Base-by-base conservation (phyloP, 805 yeast genomes). In the Lachancea fermentati region DNA sequence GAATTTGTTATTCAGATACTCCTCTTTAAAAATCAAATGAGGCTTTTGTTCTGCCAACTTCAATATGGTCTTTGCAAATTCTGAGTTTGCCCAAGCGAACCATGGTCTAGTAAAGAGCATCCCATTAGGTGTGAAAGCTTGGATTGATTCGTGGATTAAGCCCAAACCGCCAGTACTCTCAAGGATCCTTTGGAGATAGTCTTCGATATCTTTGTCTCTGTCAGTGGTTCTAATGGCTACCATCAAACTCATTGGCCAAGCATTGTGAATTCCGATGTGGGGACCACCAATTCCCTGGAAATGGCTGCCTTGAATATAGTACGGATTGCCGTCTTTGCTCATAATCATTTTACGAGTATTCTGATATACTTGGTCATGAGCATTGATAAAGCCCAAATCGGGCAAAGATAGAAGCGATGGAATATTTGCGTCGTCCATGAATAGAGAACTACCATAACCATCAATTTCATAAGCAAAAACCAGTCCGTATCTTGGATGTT, bases 1-100 rank as follows among this genome's bases (percentile, higher is more conserved):
- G 16, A 43, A 43, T 28, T 25, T 32, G 19, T 34, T 37, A 8
- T 13, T 26, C 11, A 28, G 24, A 33, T 40, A 59, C 38, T 69
- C 69, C 2, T 67, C 60, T 33, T 72, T 73, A 52, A 85, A 81
- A 11, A 86, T 73, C 48, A 85, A 63, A 52, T 82, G 75, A 0
- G 95, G 95, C 55, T 82, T 84, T 37, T 83, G 66, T 43, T 71
- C 64, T 2, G 91, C 88, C 45, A 87, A 63, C 51, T 85, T 81
- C 34, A 87, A 58, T n/a, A 87, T 80, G 1, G 94, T 81, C 60
- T 85, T 85, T 15, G 88, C 96, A 64, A 87, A 85, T 61, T 88
- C 96, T 1, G 94, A 79, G 57, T 87, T 87, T 50, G 94, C 84
- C 96, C 96, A 87, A 4, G 95, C 82, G 66, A 88, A 88, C 96